Base-by-base conservation (phyloP, 129 eudicot genomes). In the Saposhnikovia divaricata region DNA sequence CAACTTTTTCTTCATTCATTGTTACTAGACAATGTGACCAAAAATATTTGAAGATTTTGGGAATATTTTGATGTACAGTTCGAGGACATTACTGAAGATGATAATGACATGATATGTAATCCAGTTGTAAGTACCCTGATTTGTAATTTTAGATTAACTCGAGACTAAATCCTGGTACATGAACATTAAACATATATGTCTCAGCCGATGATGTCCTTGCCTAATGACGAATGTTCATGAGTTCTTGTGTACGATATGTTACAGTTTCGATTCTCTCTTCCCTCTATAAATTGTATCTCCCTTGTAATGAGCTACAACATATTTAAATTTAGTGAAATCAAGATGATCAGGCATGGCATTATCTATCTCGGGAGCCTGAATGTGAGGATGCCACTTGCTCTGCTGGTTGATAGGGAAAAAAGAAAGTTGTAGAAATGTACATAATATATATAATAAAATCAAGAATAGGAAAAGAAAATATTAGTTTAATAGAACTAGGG, bases 291-390 rank as follows among this genome's bases (percentile, higher is more conserved):
- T 34, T 34, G 37, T 34, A 34, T 34, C 37, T 34, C 37, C 37
- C 37, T 34, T 34, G 37, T 34, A 34, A 34, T 34, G 37, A 34
- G 37, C 37, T 34, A 1, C 37, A 34, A 34, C 61, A 51, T 16
- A 51, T 51, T 23, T 7, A 70, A 70, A 38, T 38, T 6, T 4
- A 16, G 14, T 70, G 27, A 70, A 70, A 72, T n/a, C 7, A 25
- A n/a, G 69, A 5, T 61, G 69, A 72, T 43, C 50, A 19, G 76
- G 42, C 76, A 72, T 72, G 76, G 34, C 76, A 42, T 39, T 39
- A 23, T 72, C 47, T 72, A 19, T 72, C 18, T 40, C 25, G 75
- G 75, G 45, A 70, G 42, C 75, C 12, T 70, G 46, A 70, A 38
- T 34, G 46, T 18, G 75, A 40, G 1, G 45, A 40, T 70, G 46